Evolutionary conservation across 257 asterid species (phyloP), one percentile per base, ranked within the genome.

Genomic region (Petunia secreta): DNA sequence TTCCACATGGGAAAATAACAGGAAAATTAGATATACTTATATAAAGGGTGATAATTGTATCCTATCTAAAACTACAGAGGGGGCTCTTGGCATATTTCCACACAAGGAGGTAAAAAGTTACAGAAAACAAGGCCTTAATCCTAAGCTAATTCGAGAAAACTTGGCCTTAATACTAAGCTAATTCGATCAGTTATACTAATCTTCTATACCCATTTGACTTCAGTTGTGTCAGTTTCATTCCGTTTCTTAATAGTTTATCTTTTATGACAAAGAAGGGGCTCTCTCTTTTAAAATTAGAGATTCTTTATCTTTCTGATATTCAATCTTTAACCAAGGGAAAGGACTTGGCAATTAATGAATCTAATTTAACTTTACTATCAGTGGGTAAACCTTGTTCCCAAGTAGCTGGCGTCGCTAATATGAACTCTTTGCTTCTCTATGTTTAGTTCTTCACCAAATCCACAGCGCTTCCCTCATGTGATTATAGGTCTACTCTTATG

Each of bases 111-210:
- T 25, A 25, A 25, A 25, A 25, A 25, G 25, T 25, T 0, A 25
- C 25, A 25, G 25, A 25, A 25, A 25, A 25, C 25, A 25, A 25
- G 25, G 25, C 25, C 25, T 25, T 25, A 25, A 25, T 25, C 25
- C 25, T 25, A 25, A 25, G 25, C 25, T 25, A 25, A 25, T 25
- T 25, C 25, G 25, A 25, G 25, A 25, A 25, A 25, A 25, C 25
- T 25, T 6, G 65, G 65, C 48, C 71, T 38, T 38, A 39, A 13
- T 64, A 25, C 11, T n/a, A 64, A 64, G 48, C 34, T 39, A 38
- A 48, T 39, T 64, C 13, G 50, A 25, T 64, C 73, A 39, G 34
- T 64, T 64, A 64, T 64, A 5, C 73, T 64, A 64, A 25, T 64
- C 9, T 1, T 64, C 34, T 41, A 2, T 39, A 38, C 39, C 11